Evolutionary conservation across 208 protist genomes (phyloP), one percentile per base, ranked within the genome.

Genomic region (Trypanosoma vivax): DNA sequence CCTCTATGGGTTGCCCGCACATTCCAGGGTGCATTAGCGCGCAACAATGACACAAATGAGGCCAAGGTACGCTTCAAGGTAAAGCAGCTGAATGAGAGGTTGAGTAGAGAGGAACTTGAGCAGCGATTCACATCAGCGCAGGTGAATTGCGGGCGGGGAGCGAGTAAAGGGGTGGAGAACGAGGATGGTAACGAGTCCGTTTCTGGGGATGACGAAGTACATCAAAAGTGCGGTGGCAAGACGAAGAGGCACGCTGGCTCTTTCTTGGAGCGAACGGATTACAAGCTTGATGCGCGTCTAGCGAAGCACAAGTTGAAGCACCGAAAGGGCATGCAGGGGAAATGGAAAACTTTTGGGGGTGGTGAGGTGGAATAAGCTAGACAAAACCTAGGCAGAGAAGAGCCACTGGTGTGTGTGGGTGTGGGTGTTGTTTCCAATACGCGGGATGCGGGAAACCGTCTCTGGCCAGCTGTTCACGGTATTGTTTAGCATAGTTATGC

Each of bases 241-340:
- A 29, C 57, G 28, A 59, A 49, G 33, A 73, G 68, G 33, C 41
- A 58, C 40, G 28, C 60, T 13, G 39, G 47, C 5, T 16, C 41
- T 2, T 57, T 43, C 5, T 60, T 74, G 19, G 67, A 60, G 19
- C 65, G 83, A 7, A 65, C 60, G 2, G 79, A 92, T 38, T 89
- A 92, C 55, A 58, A 80, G 34, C 24, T 59, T 25, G 72, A 88
- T 45, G 39, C 53, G 29, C 60, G 74, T 24, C 65, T 65, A 9
- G 65, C 70, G 13, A 72, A 72, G 3, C 75, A 81, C 2, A 79
- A 75, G 23, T 70, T 61, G 1, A 92, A 92, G 47, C 81, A 92
- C 46, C 60, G 79, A 50, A 92, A 92, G 50, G 76, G 81, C 34
- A 55, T 64, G 14, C 35, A 53, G 5, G 65, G 64, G 14, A 72